Base-by-base conservation (phyloP, 257 asterid genomes). In the Nicotiana knightiana region DNA sequence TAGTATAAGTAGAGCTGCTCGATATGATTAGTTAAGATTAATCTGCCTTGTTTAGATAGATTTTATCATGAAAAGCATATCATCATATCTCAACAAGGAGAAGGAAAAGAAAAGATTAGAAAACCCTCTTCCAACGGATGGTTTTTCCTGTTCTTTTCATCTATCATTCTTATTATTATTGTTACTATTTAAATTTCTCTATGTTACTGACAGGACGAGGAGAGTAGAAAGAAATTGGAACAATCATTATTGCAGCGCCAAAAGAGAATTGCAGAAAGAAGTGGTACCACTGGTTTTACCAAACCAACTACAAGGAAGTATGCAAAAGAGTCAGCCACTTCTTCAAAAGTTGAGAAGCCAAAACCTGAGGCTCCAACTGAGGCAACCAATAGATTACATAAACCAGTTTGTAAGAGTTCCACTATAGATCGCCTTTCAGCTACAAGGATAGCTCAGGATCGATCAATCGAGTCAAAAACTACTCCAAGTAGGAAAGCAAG, bases 241-340 rank as follows among this genome's bases (percentile, higher is more conserved):
- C 96, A 91, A 84, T 57, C 90, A 53, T 67, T 71, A 79, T 79
- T 43, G 13, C 93, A 90, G 87, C 93, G 98, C 9, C 97, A 93
- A 68, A 92, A 88, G 88, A 88, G 98, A 86, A 93, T 92, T 32
- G 97, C 98, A 1, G 96, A 91, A 87, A 90, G 98, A 91, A 92
- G 93, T 85, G 87, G 87, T 81, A 87, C 90, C 21, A 89, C 82
- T 76, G 90, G 88, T 77, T 77, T 79, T 76, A 26, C 77, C 12
- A 71, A 84, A 15, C 85, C 82, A 63, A 79, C 82, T 63, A 35
- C 90, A 24, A 91, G 83, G 76, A 86, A 76, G 87, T 66, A 81
- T 35, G 21, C 86, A 54, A 89, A 68, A 73, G 94, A 84, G 83
- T 84, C 85, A 85, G 53, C 39, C 33, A 63, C 88, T 58, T 82